phyloP scores from a whole-genome alignment of 2,329 filamentous ascomycete genomes.

The Verticillium longisporum region DNA sequence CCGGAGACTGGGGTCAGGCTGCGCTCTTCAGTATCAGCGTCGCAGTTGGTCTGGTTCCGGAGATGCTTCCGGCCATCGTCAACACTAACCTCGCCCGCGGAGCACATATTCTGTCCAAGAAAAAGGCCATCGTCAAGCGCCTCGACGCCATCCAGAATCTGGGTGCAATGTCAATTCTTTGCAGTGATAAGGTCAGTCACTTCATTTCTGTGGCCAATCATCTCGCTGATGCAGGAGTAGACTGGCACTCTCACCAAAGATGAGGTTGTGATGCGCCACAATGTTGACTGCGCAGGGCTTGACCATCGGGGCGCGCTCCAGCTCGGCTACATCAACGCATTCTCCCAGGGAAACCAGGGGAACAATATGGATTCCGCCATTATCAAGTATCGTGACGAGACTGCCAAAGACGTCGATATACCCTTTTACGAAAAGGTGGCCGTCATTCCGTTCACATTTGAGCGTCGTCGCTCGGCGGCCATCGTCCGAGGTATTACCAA shows the following conservation, averaged over 20 bases:
- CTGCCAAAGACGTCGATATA: constrained; percentile 7
- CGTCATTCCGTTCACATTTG: constrained; percentile 18
- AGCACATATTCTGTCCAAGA: constrained; percentile 19
- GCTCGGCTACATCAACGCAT: constrained; percentile 18
- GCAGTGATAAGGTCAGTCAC: constrained; percentile 16
- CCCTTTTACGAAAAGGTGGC: constrained; percentile 15
- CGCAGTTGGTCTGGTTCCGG: constrained; percentile 20
- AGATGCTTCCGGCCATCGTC: constrained; percentile 22
- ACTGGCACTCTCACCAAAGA: constrained; percentile 22
- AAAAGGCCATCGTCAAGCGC: constrained; percentile 27
- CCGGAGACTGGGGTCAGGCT: constrained; percentile 17
- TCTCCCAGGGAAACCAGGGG: constrained; percentile 16
- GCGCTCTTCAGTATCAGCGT: constrained; percentile 21
- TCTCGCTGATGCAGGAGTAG: not conserved
- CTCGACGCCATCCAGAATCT: constrained; percentile 22
- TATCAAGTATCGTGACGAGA: not conserved
- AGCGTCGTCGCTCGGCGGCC: constrained; percentile 16
- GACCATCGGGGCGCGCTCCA: constrained; percentile 15
- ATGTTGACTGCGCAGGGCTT: constrained; percentile 12
- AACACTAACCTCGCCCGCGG: constrained; percentile 20
- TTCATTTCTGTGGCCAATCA: not conserved
- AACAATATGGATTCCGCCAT: constrained; percentile 22
- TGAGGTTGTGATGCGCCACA: constrained; percentile 17
- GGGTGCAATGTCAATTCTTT: constrained; percentile 21
- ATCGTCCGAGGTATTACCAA: constrained; percentile 15